phyloP scores from a whole-genome alignment of 2,329 filamentous ascomycete species.

The Endoconidiophora laricicola region DNA sequence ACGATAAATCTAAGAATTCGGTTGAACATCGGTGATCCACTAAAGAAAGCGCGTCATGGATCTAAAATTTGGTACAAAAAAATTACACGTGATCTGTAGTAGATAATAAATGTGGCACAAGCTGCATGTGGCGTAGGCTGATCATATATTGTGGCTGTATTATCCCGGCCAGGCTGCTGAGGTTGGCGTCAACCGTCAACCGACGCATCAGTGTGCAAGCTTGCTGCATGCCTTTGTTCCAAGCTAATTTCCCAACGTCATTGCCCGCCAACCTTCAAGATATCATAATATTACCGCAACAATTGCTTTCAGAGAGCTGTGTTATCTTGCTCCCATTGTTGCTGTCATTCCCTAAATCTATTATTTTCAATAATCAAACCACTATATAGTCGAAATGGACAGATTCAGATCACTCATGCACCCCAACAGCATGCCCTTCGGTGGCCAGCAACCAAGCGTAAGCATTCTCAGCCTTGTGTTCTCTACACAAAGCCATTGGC shows the following conservation, averaged over 20 bases:
- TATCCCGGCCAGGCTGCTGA: conserved; percentile 10
- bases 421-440: conserved; percentile 2
- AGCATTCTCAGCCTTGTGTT: not conserved
- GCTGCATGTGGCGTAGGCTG: conserved; percentile 1
- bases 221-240: not conserved
- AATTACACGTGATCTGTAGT: not conserved
- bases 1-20: not conserved
- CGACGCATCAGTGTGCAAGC: not conserved
- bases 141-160: conserved; percentile 16
- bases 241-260: conserved; percentile 5
- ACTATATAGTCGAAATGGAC: conserved; percentile 7
- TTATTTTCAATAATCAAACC: not conserved
- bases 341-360: not conserved
- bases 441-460: conserved; percentile 8
- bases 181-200: conserved; percentile 13
- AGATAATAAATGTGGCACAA: not conserved
- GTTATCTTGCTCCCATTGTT: not conserved
- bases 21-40: conserved; percentile 6
- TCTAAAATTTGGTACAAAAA: not conserved
- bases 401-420: conserved; percentile 10
- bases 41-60: conserved; percentile 3
- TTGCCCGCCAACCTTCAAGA: not conserved
- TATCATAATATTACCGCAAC: no score
- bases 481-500: not conserved
- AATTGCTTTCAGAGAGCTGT: no score